Evolutionary conservation across 768 basidiomycete genomes (phyloP).

Genomic region (Russula vinacea): DNA sequence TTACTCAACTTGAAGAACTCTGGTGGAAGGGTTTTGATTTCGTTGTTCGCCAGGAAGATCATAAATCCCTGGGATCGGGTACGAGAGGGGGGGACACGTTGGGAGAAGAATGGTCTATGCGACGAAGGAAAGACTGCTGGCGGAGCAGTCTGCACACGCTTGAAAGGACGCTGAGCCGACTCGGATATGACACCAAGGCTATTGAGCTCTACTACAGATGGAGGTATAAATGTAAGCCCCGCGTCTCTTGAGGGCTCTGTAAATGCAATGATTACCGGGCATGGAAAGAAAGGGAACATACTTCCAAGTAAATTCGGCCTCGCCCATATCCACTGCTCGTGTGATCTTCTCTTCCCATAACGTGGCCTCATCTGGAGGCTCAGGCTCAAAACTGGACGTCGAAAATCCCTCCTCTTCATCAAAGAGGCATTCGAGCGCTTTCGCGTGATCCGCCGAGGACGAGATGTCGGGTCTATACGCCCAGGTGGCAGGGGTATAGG

Average conservation of each 20-base stretch:
- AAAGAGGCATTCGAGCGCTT: slow-evolving; percentile 21
- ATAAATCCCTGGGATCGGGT: slow-evolving; percentile 20
- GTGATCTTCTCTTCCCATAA: slow-evolving; percentile 22
- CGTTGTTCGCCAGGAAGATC: slow-evolving; percentile 28
- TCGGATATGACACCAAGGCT: slow-evolving; percentile 20
- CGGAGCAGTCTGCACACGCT: slow-evolving; percentile 24
- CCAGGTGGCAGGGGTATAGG: slow-evolving; percentile 20
- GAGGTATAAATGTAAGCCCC: slow-evolving; percentile 21
- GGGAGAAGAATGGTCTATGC: slow-evolving; percentile 13
- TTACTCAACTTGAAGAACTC: slow-evolving; percentile 29
- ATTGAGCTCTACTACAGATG: slow-evolving; percentile 20
- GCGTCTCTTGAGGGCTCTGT: slow-evolving; percentile 4
- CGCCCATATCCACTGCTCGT: slow-evolving; percentile 23
- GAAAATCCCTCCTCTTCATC: slow-evolving; percentile 14
- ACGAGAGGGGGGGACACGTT: not conserved
- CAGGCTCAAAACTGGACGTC: slow-evolving; percentile 5
- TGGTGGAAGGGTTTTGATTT: slow-evolving; percentile 20
- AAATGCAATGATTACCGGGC: not conserved
- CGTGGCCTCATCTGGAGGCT: slow-evolving; percentile 21
- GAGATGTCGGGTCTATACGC: slow-evolving; percentile 6
- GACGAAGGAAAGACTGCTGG: slow-evolving; percentile 18
- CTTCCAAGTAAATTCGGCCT: slow-evolving; percentile 25
- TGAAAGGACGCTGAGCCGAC: slow-evolving; percentile 15
- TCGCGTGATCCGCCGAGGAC: slow-evolving; percentile 11
- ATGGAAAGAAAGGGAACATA: not conserved